Base-by-base conservation (phyloP, 1,284 basidiomycete species). In the Cerrena zonata region DNA sequence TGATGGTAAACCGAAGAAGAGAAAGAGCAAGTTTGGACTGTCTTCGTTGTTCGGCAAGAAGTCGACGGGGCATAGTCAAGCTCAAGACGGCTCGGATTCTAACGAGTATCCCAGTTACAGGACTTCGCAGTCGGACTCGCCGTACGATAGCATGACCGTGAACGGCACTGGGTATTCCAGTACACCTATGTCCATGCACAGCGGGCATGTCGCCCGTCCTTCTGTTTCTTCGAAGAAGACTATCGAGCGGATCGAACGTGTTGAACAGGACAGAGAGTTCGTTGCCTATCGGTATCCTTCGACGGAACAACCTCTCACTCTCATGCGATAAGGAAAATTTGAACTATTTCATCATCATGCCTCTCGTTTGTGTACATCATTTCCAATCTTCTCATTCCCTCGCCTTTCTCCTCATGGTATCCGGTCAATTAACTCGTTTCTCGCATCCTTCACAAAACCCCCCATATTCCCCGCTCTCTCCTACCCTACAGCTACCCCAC, bases 281-380 rank as follows among this genome's bases (percentile, higher is more conserved):
- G 82, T 90, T 53, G 86, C 88, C 2, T 90, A 90, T 65, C 79
- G 88, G 36, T 91, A 91, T 66, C 89, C 89, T 7, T 89, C 86
- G 12, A 79, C 76, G 54, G 82, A 86, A 55, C 61, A 61, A 46
- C 61, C 62, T 49, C 68, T 78, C 53, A 80, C 83, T 62, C 69
- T 85, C 42, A 57, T 84, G 52, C 77, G 77, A 61, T 84, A 62
- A 65, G 30, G 30, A n/a, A n/a, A n/a, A n/a, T n/a, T n/a, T n/a
- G n/a, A n/a, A n/a, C n/a, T n/a, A n/a, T 63, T 41, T 18, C n/a
- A n/a, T n/a, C n/a, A n/a, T 39, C 18, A 30, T 24, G 23, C 25
- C n/a, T 27, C 22, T 37, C 13, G 39, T 25, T 36, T 48, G 36
- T 49, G 34, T 50, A 19, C 38, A 25, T 21, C 40, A 27, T 42